These are phyloP conservation scores for Artemisia tridentata DNA, from an alignment of 129 eudicot species.

Conservation along the genomic window DNA sequence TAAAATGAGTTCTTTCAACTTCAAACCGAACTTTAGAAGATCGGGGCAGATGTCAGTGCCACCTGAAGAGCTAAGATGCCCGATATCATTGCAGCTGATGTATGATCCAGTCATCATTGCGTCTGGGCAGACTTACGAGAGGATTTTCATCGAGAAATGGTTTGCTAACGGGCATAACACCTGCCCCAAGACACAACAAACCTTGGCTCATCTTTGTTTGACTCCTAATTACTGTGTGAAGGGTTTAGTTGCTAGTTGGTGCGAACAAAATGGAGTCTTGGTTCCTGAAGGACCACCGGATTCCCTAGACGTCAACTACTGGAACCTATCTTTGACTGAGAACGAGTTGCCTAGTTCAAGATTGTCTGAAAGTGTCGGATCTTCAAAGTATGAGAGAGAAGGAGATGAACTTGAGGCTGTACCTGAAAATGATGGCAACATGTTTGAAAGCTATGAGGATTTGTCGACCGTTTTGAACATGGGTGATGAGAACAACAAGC, in stretches of 20 bases:
- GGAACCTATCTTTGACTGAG: constrained; percentile 71
- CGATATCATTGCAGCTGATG: constrained; percentile 93
- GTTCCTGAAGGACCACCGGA: constrained; percentile 93
- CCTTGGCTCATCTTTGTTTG: constrained; percentile 74
- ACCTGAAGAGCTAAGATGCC: constrained; percentile 93
- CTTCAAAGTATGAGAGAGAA: constrained; percentile 53
- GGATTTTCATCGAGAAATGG: constrained; percentile 96
- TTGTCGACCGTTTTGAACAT: constrained; percentile 50
- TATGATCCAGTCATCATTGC: constrained; percentile 92
- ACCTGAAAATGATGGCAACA: constrained; percentile 41
- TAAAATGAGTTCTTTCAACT: constrained; percentile 79
- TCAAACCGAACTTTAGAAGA: constrained; percentile 64
- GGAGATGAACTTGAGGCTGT: constrained; percentile 54
- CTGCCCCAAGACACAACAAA: constrained; percentile 91
- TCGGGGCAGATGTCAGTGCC: constrained; percentile 82
- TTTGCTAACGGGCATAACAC: constrained; percentile 84
- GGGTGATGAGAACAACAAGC: constrained; percentile 49
- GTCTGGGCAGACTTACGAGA: constrained; percentile 94
- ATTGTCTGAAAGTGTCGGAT: constrained; percentile 48
- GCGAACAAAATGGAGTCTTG: constrained; percentile 82
- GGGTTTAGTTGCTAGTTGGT: constrained; percentile 91
- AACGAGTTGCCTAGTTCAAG: constrained; percentile 52
- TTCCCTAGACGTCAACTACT: constrained; percentile 81
- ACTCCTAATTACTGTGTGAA: constrained; percentile 95
- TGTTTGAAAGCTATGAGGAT: constrained; percentile 47